Evolutionary conservation across 2,329 filamentous ascomycete genomes (phyloP).

Genomic region (Fusarium sp.): DNA sequence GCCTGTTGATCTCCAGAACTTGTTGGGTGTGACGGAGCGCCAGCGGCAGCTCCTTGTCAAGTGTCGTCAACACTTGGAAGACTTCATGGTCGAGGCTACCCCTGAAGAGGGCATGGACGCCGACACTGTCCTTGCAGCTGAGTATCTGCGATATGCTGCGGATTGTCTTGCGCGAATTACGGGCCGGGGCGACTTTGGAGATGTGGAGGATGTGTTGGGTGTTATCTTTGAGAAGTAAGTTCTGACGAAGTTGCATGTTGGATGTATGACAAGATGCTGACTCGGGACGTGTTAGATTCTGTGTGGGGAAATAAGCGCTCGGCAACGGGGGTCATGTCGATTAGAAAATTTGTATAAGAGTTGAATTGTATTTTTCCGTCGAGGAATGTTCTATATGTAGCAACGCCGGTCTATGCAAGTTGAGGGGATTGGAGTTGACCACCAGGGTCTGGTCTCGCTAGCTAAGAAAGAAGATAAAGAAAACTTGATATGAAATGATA

Average conservation of each 20-base stretch:
- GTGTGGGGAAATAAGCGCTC: conserved; percentile 56
- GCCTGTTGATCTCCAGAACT: conserved; percentile 79
- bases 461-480: conserved; percentile 7
- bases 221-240: conserved; percentile 97
- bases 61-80: conserved; percentile 77
- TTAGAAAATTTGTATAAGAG: background rate
- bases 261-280: conserved; percentile 28
- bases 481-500: background rate
- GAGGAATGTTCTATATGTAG: conserved; percentile 25
- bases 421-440: conserved; percentile 16
- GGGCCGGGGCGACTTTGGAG: conserved; percentile 83
- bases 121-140: conserved; percentile 91
- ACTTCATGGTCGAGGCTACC: conserved; percentile 73
- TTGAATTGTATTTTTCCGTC: conserved; percentile 18
- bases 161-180: conserved; percentile 87
- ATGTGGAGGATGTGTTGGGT: conserved; percentile 94
- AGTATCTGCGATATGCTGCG: conserved; percentile 85
- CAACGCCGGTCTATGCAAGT: conserved; percentile 30
- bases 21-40: conserved; percentile 89
- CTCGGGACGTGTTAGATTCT: conserved; percentile 52
- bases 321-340: background rate
- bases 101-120: conserved; percentile 60
- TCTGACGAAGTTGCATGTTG: conserved; percentile 2
- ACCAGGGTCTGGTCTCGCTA: conserved; percentile 29
- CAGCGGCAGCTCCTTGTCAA: conserved; percentile 83